Conservation (phyloP, 352 stramenopile species). For the Phytopythium kandeliae region DNA sequence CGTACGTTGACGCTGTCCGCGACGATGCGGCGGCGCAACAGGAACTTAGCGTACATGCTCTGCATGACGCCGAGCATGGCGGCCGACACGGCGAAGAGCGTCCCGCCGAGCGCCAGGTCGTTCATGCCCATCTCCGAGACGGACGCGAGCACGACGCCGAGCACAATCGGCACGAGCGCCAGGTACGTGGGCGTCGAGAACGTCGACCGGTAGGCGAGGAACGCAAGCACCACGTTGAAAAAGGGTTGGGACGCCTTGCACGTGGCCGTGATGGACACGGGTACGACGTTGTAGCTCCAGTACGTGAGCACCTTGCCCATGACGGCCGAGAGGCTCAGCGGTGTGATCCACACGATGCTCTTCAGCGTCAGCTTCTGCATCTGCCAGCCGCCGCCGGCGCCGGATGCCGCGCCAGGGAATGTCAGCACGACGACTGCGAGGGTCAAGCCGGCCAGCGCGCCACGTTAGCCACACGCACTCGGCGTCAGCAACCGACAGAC, state of each 20-base stretch:
- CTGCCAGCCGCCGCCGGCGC: conserved; percentile 33
- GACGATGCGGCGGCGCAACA: conserved; percentile 70
- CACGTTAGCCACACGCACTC: too few species aligned
- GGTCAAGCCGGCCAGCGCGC: too few species aligned
- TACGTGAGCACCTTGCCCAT: conserved; percentile 80
- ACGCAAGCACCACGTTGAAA: conserved; percentile 84
- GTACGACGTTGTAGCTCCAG: conserved; percentile 85
- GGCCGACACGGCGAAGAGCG: conserved; percentile 67
- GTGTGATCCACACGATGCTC: conserved; percentile 67
- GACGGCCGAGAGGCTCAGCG: conserved; percentile 78
- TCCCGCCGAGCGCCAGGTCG: conserved; percentile 57
- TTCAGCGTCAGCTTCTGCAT: conserved; percentile 58
- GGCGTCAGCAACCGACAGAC: too few species aligned
- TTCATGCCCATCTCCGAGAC: conserved; percentile 88
- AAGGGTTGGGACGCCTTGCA: conserved; percentile 85
- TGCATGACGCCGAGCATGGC: conserved; percentile 79
- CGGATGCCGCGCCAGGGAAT: conserved; percentile 41
- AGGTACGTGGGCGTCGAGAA: conserved; percentile 72
- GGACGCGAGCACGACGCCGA: conserved; percentile 75
- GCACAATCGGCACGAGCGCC: conserved; percentile 76
- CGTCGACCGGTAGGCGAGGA: conserved; percentile 61
- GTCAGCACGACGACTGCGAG: conserved; percentile 64
- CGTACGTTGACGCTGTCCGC: conserved; percentile 80
- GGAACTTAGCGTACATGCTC: conserved; percentile 87
- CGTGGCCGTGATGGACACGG: conserved; percentile 79